Evolutionary conservation across 148 eudicot species (phyloP).

Genomic region (Vaccinium myrtillus): DNA sequence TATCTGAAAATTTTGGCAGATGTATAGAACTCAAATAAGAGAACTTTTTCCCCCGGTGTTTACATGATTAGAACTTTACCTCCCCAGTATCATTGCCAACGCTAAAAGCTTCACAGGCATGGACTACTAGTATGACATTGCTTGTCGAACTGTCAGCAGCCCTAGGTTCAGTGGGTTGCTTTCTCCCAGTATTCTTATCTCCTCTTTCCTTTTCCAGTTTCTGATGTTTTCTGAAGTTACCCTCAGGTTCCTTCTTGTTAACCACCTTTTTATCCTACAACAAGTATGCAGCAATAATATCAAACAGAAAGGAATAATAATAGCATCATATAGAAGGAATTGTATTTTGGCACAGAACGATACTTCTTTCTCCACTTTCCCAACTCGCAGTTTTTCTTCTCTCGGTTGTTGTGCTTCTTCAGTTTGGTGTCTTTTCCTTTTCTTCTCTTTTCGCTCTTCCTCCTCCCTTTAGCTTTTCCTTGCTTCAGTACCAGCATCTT

Average conservation of each 20-base stretch:
- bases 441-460: slow-evolving; percentile 75
- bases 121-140: slow-evolving; percentile 22
- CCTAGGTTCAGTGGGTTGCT: slow-evolving; percentile 26
- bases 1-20: not conserved
- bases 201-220: slow-evolving; percentile 24
- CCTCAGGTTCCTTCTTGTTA: slow-evolving; percentile 29
- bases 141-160: slow-evolving; percentile 24
- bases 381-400: slow-evolving; percentile 42
- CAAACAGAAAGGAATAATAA: slow-evolving; percentile 1
- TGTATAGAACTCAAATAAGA: not conserved
- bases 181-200: slow-evolving; percentile 23
- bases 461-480: slow-evolving; percentile 85
- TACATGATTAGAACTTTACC: slow-evolving; percentile 29
- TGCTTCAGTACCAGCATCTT: slow-evolving; percentile 59
- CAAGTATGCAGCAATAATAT: slow-evolving; percentile 15
- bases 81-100: slow-evolving; percentile 31
- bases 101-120: slow-evolving; percentile 30
- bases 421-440: slow-evolving; percentile 64
- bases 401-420: slow-evolving; percentile 58
- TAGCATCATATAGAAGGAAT: slow-evolving; percentile 11
- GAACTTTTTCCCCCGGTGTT: not conserved
- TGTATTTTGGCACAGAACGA: slow-evolving; percentile 36
- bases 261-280: slow-evolving; percentile 42
- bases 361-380: slow-evolving; percentile 45
- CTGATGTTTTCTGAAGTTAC: slow-evolving; percentile 27